These are phyloP conservation scores for Wickerhamomyces canadensis DNA, from an alignment of 805 yeast genomes.

Conservation along the genomic window DNA sequence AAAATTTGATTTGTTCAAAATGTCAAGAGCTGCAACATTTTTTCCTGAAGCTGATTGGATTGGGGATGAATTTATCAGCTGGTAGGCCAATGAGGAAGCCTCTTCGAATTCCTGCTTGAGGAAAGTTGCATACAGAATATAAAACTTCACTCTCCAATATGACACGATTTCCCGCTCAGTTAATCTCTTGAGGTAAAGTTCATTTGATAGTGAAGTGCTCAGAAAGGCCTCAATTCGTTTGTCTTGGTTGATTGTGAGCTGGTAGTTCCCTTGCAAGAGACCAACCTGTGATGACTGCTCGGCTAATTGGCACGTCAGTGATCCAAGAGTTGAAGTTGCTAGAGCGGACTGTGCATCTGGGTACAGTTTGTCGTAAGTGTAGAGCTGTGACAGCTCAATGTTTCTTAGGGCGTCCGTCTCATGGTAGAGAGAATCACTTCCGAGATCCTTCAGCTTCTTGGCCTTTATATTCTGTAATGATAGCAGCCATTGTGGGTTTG, in stretches of 20 bases:
- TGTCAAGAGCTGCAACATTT: conserved; percentile 13
- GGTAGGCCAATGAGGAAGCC: conserved; percentile 10
- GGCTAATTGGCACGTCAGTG: conserved; percentile 16
- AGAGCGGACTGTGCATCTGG: conserved; percentile 18
- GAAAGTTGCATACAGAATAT: conserved; percentile 21
- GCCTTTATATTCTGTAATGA: conserved; percentile 2
- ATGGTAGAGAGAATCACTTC: conserved; percentile 19
- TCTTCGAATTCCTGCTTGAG: conserved; percentile 17
- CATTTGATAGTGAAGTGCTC: conserved; percentile 18
- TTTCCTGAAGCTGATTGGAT: conserved; percentile 15
- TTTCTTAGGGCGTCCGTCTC: conserved; percentile 16
- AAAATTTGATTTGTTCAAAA: conserved; percentile 14
- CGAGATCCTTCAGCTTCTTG: conserved; percentile 8
- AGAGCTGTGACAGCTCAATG: conserved; percentile 13
- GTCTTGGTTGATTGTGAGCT: conserved; percentile 16
- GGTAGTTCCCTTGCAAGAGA: conserved; percentile 14
- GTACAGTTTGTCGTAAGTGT: conserved; percentile 14
- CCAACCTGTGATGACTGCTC: conserved; percentile 20
- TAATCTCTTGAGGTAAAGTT: conserved; percentile 19
- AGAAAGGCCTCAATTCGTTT: conserved; percentile 20
- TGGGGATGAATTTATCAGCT: conserved; percentile 13
- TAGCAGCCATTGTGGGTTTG: conserved; percentile 6
- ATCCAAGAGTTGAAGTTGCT: conserved; percentile 9
- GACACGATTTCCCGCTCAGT: conserved; percentile 19
- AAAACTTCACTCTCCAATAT: conserved; percentile 23